Conservation (phyloP, 805 yeast species). For the Lipomyces spencermartinsiae region DNA sequence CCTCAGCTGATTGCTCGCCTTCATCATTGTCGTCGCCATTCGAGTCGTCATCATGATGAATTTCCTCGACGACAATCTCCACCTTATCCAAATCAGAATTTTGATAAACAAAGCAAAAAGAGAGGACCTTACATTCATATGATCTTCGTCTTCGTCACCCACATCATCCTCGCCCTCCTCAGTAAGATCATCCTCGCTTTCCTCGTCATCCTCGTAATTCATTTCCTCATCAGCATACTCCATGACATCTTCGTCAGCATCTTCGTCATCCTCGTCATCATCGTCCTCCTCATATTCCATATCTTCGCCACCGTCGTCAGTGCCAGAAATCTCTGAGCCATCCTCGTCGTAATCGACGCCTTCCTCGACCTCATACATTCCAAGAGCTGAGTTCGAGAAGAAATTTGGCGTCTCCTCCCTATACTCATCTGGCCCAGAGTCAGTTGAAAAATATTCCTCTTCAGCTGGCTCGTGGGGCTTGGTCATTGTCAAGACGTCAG, state of each 20-base stretch:
- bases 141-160: slow-evolving; percentile 45
- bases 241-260: slow-evolving; percentile 42
- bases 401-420: slow-evolving; percentile 81
- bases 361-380: slow-evolving; percentile 89
- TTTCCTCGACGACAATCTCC: slow-evolving; percentile 40
- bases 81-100: slow-evolving; percentile 21
- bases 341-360: slow-evolving; percentile 67
- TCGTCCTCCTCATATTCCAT: slow-evolving; percentile 52
- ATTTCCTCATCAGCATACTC: slow-evolving; percentile 40
- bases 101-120: not conserved
- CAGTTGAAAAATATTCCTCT: slow-evolving; percentile 54
- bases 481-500: slow-evolving; percentile 46
- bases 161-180: slow-evolving; percentile 37
- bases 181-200: slow-evolving; percentile 32
- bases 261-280: slow-evolving; percentile 45
- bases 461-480: slow-evolving; percentile 57
- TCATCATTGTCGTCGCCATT: slow-evolving; percentile 39
- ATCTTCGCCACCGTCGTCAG: slow-evolving; percentile 54
- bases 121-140: slow-evolving; percentile 38
- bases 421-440: slow-evolving; percentile 40
- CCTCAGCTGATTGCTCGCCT: slow-evolving; percentile 39
- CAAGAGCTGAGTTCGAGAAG: slow-evolving; percentile 85
- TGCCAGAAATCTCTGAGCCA: slow-evolving; percentile 49
- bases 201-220: slow-evolving; percentile 41
- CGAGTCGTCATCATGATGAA: slow-evolving; percentile 47